Percentiles rank a stretch among this genome's conserved stretches.
phyloP scores from a whole-genome alignment of 345 rosid genomes.

The Lenwebbia sp. region DNA sequence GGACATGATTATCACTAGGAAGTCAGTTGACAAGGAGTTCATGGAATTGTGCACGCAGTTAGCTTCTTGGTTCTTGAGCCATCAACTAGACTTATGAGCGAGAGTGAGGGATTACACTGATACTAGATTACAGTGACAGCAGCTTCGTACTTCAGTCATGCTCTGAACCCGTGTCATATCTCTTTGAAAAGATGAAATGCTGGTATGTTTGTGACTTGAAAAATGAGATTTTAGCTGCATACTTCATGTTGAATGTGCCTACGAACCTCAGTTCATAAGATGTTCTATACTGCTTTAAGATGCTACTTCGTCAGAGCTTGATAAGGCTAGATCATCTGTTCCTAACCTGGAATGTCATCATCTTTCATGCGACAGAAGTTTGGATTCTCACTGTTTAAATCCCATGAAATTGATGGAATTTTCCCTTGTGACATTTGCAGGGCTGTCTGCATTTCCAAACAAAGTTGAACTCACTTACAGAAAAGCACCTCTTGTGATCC shows the following conservation, averaged over 20 bases:
- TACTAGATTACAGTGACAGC: background rate
- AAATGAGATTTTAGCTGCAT: background rate
- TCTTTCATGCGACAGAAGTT: background rate
- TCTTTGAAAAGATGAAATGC: background rate
- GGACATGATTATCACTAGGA: too few species aligned
- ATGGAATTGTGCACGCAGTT: too few species aligned
- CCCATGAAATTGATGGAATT: slow-evolving; percentile 1
- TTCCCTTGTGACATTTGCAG: slow-evolving; percentile 19
- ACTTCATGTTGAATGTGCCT: background rate
- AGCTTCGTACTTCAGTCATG: background rate
- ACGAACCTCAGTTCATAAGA: background rate
- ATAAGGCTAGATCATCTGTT: background rate
- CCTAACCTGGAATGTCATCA: background rate
- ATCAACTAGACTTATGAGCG: background rate
- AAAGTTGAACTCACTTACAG: slow-evolving; percentile 48
- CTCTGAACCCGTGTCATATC: background rate
- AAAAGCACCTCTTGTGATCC: slow-evolving; percentile 38
- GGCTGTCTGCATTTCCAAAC: slow-evolving; percentile 31
- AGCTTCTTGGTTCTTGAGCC: background rate
- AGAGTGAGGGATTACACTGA: background rate
- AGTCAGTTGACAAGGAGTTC: too few species aligned
- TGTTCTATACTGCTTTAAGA: background rate
- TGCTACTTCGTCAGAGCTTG: background rate
- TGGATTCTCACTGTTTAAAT: background rate
- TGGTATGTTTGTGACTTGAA: background rate